Conservation (phyloP, 2,329 filamentous ascomycete genomes). For the Didymella arachidicola region DNA sequence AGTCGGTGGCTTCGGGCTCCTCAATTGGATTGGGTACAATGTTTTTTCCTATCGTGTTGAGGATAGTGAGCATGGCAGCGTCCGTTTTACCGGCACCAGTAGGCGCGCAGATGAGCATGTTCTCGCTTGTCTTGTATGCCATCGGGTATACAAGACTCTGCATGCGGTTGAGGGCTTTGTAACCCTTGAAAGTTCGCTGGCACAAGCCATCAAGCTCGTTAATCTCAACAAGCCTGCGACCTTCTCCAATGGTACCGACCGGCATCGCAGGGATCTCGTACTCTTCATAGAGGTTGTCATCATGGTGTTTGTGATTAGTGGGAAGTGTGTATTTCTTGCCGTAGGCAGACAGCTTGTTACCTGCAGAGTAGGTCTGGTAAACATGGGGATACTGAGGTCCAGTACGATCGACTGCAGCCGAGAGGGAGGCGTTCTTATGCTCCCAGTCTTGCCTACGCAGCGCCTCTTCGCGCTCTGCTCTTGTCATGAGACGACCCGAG, state of each 20-base stretch:
- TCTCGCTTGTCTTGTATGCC: conserved; percentile 94
- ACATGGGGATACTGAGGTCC: conserved; percentile 90
- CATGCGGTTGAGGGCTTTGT: conserved; percentile 95
- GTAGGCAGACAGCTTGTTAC: conserved; percentile 81
- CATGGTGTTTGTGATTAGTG: conserved; percentile 72
- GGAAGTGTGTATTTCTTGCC: conserved; percentile 87
- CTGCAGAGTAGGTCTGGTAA: conserved; percentile 82
- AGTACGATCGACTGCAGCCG: conserved; percentile 72
- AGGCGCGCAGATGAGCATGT: conserved; percentile 97
- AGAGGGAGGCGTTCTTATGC: conserved; percentile 80
- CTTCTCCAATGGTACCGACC: conserved; percentile 75
- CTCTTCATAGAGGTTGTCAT: conserved; percentile 86
- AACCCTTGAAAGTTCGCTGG: conserved; percentile 89
- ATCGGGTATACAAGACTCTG: conserved; percentile 96
- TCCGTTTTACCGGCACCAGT: conserved; percentile 99
- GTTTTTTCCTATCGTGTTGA: conserved; percentile 90
- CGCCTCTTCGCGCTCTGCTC: conserved; percentile 78
- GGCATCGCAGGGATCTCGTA: conserved; percentile 83
- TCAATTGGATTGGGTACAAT: conserved; percentile 81
- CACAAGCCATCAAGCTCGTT: conserved; percentile 88
- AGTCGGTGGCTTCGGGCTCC: conserved; percentile 75
- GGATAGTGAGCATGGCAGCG: conserved; percentile 93
- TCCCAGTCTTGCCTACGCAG: conserved; percentile 78
- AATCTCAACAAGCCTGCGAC: conserved; percentile 80
- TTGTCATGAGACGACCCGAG: conserved; percentile 71